Percentiles rank a stretch among this genome's conserved stretches.
These are phyloP conservation scores for Eimeria zaria DNA, from an alignment of 169 alveolate genomes.

Conservation along the genomic window DNA sequence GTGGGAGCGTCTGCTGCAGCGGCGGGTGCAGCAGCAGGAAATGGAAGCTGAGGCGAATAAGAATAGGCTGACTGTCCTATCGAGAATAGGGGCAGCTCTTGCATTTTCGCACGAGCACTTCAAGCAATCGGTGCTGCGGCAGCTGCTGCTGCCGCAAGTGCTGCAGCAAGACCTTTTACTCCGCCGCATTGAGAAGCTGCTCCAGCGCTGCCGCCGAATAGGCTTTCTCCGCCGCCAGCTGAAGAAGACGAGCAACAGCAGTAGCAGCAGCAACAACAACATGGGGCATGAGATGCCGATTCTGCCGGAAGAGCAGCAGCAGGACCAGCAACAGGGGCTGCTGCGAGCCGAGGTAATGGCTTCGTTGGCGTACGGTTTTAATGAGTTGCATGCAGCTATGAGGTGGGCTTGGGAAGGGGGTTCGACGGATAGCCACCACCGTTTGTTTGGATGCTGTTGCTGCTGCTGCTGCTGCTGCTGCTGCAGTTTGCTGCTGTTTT, in stretches of 20 bases:
- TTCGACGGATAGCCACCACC: not conserved
- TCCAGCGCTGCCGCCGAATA: conserved; percentile 68
- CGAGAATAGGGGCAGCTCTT: not conserved
- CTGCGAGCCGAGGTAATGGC: conserved; percentile 29
- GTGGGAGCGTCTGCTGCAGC: conserved; percentile 22
- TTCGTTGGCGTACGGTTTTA: not conserved
- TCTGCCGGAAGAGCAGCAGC: conserved; percentile 26
- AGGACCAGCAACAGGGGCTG: conserved; percentile 32
- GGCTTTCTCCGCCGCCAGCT: conserved; percentile 65
- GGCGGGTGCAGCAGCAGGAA: conserved; percentile 54
- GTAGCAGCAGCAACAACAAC: conserved; percentile 23
- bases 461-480: conserved; percentile 22
- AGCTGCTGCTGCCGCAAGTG: conserved; percentile 73
- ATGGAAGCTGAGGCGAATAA: conserved; percentile 50
- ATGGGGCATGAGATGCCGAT: not conserved
- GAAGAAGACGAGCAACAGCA: conserved; percentile 13
- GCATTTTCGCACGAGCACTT: conserved; percentile 22
- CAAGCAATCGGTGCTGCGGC: conserved; percentile 27
- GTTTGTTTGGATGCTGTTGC: not conserved
- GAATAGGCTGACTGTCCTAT: not conserved
- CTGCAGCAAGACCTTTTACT: conserved; percentile 53
- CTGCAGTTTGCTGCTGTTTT: not conserved
- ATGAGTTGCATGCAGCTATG: conserved; percentile 10
- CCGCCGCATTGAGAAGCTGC: conserved; percentile 61
- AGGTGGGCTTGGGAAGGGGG: not conserved